Evolutionary conservation across 179 eudicot genomes (phyloP).

Genomic region (Patellifolia procumbens): DNA sequence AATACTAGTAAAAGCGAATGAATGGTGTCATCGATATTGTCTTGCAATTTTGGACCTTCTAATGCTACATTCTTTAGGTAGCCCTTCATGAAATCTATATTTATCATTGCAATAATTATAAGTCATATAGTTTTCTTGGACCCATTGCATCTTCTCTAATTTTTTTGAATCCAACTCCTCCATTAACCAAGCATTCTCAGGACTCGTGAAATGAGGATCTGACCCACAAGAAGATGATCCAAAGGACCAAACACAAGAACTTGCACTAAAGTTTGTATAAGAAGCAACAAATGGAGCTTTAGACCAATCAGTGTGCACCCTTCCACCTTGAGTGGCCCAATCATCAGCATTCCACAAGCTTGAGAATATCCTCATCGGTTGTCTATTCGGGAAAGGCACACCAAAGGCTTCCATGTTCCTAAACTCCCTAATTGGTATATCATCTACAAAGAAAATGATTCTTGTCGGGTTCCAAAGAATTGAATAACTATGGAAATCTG

Average conservation of each 20-base stretch:
- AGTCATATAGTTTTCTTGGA: constrained; percentile 29
- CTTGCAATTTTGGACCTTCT: not conserved
- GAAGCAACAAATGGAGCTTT: constrained; percentile 36
- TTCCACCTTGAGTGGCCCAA: constrained; percentile 44
- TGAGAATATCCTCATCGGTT: constrained; percentile 38
- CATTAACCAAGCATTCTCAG: constrained; percentile 22
- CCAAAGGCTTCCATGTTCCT: constrained; percentile 30
- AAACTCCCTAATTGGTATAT: constrained; percentile 37
- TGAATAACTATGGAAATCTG: constrained; percentile 40
- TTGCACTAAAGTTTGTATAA: constrained; percentile 26
- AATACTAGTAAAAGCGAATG: not conserved
- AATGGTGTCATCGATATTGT: not conserved
- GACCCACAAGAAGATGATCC: constrained; percentile 24
- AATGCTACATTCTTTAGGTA: constrained; percentile 33
- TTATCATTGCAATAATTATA: constrained; percentile 36
- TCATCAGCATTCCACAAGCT: constrained; percentile 41
- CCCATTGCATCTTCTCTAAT: constrained; percentile 23
- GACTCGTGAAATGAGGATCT: not conserved
- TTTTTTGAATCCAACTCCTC: constrained; percentile 25
- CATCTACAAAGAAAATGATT: constrained; percentile 35
- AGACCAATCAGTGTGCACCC: constrained; percentile 36
- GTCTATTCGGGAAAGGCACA: constrained; percentile 34
- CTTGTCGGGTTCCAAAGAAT: constrained; percentile 36
- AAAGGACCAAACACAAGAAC: constrained; percentile 36
- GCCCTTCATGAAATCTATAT: constrained; percentile 36